These are phyloP conservation scores for Alternaria tenuissima DNA, from an alignment of 2,329 filamentous ascomycete species.

Conservation along the genomic window DNA sequence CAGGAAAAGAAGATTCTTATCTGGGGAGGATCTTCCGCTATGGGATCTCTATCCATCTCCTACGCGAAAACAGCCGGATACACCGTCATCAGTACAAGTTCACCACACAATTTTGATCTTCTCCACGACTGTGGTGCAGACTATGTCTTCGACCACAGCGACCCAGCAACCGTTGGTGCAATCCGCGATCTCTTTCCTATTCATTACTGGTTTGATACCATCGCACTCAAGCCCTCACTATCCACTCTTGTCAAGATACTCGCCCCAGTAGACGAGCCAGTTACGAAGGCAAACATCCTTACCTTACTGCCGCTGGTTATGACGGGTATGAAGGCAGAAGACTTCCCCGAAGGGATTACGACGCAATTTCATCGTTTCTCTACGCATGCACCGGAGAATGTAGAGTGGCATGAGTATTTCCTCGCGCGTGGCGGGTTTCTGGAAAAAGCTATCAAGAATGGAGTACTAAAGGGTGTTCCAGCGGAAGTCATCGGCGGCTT, in stretches of 20 bases:
- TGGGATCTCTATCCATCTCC: slow-evolving; percentile 40
- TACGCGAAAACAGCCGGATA: slow-evolving; percentile 37
- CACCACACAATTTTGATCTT: slow-evolving; percentile 31
- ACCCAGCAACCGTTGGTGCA: slow-evolving; percentile 46
- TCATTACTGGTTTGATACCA: slow-evolving; percentile 54
- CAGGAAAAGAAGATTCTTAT: slow-evolving; percentile 51
- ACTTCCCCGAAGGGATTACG: slow-evolving; percentile 29
- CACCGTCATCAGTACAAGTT: slow-evolving; percentile 33
- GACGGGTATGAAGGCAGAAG: slow-evolving; percentile 20
- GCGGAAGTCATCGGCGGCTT: slow-evolving; percentile 35
- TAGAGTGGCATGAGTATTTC: slow-evolving; percentile 27
- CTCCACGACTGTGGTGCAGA: slow-evolving; percentile 25
- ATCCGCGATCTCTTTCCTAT: slow-evolving; percentile 48
- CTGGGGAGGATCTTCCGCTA: slow-evolving; percentile 57
- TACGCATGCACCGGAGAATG: slow-evolving; percentile 28
- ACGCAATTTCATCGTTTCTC: slow-evolving; percentile 31
- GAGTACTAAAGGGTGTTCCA: slow-evolving; percentile 30
- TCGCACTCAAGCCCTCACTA: slow-evolving; percentile 37
- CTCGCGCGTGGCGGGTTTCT: slow-evolving; percentile 33
- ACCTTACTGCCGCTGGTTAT: slow-evolving; percentile 24
- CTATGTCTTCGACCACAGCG: slow-evolving; percentile 50
- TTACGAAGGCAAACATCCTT: slow-evolving; percentile 33
- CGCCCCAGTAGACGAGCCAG: slow-evolving; percentile 27
- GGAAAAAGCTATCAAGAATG: slow-evolving; percentile 28
- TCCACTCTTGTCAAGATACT: slow-evolving; percentile 34